Evolutionary conservation across 257 asterid genomes (phyloP).

Genomic region (Nicotiana undulata): DNA sequence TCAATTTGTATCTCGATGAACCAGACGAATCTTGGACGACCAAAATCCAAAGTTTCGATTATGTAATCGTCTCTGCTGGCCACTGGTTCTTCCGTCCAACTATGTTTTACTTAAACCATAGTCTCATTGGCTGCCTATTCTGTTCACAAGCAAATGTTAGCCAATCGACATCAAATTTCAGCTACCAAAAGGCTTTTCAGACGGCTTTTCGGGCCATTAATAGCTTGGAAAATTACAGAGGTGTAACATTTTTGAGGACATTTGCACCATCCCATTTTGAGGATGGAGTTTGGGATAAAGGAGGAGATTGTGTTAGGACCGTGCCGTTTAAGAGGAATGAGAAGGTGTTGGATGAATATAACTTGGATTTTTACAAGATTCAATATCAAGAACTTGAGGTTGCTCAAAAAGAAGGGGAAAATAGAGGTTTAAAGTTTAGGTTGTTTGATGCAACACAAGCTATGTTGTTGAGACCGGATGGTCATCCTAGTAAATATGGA

Average conservation of each 20-base stretch:
- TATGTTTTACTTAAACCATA: conserved; percentile 37
- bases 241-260: conserved; percentile 30
- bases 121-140: conserved; percentile 44
- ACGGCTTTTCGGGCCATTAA: conserved; percentile 31
- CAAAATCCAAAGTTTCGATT: conserved; percentile 30
- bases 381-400: conserved; percentile 37
- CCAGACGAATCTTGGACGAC: conserved; percentile 33
- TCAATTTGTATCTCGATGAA: conserved; percentile 47
- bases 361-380: conserved; percentile 25
- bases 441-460: conserved; percentile 48
- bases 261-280: conserved; percentile 18
- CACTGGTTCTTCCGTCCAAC: conserved; percentile 55
- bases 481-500: conserved; percentile 59
- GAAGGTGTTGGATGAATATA: conserved; percentile 18
- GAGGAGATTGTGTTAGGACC: conserved; percentile 48
- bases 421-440: conserved; percentile 28
- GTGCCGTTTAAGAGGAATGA: conserved; percentile 39
- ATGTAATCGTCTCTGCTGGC: conserved; percentile 17
- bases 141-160: conserved; percentile 39
- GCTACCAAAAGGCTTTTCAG: conserved; percentile 35
- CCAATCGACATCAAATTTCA: conserved; percentile 25
- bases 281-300: conserved; percentile 48
- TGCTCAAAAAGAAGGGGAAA: conserved; percentile 28
- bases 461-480: conserved; percentile 18
- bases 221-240: conserved; percentile 12